Evolutionary conservation across 1,284 basidiomycete genomes (phyloP).

Genomic region (Volvariella volvacea): DNA sequence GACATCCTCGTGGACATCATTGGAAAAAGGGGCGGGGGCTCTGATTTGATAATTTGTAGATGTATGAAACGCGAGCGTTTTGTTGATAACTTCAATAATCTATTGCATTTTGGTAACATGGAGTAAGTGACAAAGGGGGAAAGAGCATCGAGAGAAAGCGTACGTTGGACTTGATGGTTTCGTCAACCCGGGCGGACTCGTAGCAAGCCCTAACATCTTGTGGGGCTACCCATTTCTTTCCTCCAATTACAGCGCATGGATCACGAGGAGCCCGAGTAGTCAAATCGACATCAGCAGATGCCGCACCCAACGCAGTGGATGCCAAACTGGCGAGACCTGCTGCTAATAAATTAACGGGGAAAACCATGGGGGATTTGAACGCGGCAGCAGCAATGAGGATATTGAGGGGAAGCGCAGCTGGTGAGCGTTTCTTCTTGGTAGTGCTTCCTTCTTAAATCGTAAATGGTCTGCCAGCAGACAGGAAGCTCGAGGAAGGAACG

Average conservation of each 20-base stretch:
- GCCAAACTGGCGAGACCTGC: too few species aligned
- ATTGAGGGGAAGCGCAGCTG: too few species aligned
- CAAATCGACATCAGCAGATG: too few species aligned
- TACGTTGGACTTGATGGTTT: slow-evolving; percentile 20
- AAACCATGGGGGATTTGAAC: too few species aligned
- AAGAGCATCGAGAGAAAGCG: slow-evolving; percentile 3
- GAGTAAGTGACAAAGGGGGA: not conserved
- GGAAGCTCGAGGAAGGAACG: slow-evolving; percentile 7
- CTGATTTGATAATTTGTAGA: slow-evolving; percentile 51
- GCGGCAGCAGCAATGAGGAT: too few species aligned
- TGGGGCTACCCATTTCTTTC: slow-evolving; percentile 24
- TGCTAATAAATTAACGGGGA: too few species aligned
- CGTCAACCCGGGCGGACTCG: slow-evolving; percentile 19
- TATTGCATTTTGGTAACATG: slow-evolving; percentile 14
- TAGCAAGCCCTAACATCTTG: slow-evolving; percentile 22
- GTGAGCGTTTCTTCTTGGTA: too few species aligned
- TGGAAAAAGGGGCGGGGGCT: slow-evolving; percentile 25
- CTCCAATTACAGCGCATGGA: slow-evolving; percentile 22
- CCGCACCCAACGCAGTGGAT: too few species aligned
- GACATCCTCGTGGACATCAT: slow-evolving; percentile 54
- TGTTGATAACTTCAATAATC: slow-evolving; percentile 54
- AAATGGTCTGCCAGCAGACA: not conserved
- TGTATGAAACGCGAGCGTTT: slow-evolving; percentile 55
- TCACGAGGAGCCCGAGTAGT: slow-evolving; percentile 9
- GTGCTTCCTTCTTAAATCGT: too few species aligned